Conservation (phyloP, 2,329 filamentous ascomycete genomes). For the Daldinia sp. region DNA sequence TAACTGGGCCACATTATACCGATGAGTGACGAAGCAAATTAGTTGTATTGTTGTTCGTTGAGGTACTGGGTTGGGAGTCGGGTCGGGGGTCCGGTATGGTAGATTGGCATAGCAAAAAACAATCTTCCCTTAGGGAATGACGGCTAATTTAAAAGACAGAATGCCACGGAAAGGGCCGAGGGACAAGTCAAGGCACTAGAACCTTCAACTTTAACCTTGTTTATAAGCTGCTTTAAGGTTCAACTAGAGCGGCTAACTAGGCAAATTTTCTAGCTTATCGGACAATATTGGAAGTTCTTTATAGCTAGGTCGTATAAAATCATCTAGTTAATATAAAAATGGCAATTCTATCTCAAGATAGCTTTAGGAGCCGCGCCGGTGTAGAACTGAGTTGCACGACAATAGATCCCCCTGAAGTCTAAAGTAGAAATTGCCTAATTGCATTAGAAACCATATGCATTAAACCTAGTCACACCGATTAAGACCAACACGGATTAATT, state of each 20-base stretch:
- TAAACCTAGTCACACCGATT: background rate
- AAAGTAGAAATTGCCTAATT: background rate
- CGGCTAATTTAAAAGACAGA: background rate
- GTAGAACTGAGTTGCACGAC: background rate
- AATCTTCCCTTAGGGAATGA: background rate
- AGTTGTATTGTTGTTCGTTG: background rate
- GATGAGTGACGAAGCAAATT: background rate
- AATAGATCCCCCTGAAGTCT: background rate
- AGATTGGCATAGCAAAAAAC: background rate
- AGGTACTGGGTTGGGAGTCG: background rate
- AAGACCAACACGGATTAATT: background rate
- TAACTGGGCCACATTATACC: background rate
- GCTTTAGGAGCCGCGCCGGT: background rate
- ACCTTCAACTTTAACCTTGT: no score
- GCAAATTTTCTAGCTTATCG: no score
- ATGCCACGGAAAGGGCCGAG: background rate
- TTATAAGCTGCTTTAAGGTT: no score
- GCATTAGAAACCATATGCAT: background rate
- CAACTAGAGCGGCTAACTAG: no score
- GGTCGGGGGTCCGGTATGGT: background rate
- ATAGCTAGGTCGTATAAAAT: no score
- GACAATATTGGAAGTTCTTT: no score
- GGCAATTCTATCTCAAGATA: background rate
- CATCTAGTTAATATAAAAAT: no score
- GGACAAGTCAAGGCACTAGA: background rate